Evolutionary conservation across 228 moss, liverwort and hornwort species (phyloP).

Genomic region (Sphagnum fallax): DNA sequence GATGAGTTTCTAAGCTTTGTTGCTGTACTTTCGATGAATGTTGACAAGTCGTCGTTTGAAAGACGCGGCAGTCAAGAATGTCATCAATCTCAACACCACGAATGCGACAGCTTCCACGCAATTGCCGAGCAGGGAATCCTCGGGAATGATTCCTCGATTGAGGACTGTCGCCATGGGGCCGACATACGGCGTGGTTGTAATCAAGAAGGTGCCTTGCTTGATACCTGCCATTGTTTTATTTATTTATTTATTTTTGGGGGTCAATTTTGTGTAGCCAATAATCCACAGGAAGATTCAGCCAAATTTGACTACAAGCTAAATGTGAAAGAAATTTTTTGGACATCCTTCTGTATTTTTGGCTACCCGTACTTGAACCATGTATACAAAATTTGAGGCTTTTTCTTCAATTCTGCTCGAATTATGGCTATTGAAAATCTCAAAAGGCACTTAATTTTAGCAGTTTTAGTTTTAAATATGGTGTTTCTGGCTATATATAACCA

Average conservation of each 20-base stretch:
- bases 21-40: conserved; percentile 28
- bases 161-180: conserved; percentile 30
- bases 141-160: conserved; percentile 33
- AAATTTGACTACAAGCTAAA: not conserved
- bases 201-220: conserved; percentile 37
- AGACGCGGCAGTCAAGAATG: conserved; percentile 16
- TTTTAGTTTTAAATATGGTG: too few species aligned
- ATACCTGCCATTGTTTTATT: conserved; percentile 18
- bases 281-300: too few species aligned
- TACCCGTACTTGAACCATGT: too few species aligned
- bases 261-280: too few species aligned
- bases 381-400: too few species aligned
- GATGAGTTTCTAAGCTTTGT: too few species aligned
- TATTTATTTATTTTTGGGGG: not conserved
- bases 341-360: too few species aligned
- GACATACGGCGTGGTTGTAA: conserved; percentile 36
- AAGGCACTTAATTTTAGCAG: too few species aligned
- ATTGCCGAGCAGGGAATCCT: conserved; percentile 27
- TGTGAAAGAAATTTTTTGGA: not conserved
- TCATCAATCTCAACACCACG: conserved; percentile 25
- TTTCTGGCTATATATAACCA: too few species aligned
- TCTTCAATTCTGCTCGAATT: too few species aligned
- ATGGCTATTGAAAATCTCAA: too few species aligned
- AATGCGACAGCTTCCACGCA: conserved; percentile 27
- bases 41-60: conserved; percentile 21